Evolutionary conservation across 805 yeast genomes (phyloP).

Genomic region (Lachancea cidri): DNA sequence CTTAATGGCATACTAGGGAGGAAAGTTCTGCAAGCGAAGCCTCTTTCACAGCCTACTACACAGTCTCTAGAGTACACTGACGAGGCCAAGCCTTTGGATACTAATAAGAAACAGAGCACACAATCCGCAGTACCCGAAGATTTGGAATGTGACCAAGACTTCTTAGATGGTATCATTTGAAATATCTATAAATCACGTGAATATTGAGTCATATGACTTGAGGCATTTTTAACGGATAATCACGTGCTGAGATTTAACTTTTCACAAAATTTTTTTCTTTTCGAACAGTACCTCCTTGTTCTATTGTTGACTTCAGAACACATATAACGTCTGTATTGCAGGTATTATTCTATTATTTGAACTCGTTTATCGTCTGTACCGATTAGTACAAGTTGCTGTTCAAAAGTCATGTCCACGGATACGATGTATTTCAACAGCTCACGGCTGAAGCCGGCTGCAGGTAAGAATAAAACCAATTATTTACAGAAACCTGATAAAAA

Average conservation of each 20-base stretch:
- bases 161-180: conserved; percentile 10
- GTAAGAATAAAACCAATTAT: conserved; percentile 21
- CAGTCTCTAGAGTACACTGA: not conserved
- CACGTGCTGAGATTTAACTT: not conserved
- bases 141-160: conserved; percentile 21
- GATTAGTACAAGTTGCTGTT: not conserved
- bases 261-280: not conserved
- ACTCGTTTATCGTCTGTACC: not conserved
- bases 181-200: not conserved
- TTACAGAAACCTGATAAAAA: conserved; percentile 13
- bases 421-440: conserved; percentile 32
- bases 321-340: not conserved
- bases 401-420: conserved; percentile 26
- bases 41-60: not conserved
- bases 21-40: not conserved
- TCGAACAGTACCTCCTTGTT: not conserved
- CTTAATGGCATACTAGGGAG: conserved; percentile 18
- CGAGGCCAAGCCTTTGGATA: not conserved
- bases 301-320: not conserved
- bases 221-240: too few species aligned
- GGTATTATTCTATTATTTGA: not conserved
- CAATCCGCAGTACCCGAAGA: conserved; percentile 17
- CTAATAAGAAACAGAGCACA: not conserved
- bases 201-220: too few species aligned
- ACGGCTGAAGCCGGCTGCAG: conserved; percentile 23